Base-by-base conservation (phyloP, 768 basidiomycete genomes). In the Hypsizygus marmoreus region DNA sequence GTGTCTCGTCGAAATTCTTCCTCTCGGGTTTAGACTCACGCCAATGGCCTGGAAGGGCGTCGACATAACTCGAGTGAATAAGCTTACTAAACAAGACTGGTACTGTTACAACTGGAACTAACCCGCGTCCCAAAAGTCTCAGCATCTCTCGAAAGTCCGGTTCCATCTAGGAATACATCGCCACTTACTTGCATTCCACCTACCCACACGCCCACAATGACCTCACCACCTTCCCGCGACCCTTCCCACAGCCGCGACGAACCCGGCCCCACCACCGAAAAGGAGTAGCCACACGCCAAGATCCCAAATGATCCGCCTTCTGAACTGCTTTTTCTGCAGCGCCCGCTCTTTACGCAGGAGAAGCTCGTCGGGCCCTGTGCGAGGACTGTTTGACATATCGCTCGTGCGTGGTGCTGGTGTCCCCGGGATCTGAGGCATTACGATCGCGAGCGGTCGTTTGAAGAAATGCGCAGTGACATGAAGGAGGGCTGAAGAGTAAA, bases 381-480 rank as follows among this genome's bases (percentile, higher is more conserved):
- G 31, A 14, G 49, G 22, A 16, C 34, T 25, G 29, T 50, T n/a
- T n/a, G n/a, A n/a, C 51, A 12, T 16, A 46, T 12, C 38, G 6
- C 4, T 42, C 16, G 40, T 25, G 19, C 26, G 25, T 3, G 37
- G 28, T 11, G 37, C 36, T 2, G 70, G 70, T 30, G 62, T 72
- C 12, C 72, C 68, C 28, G 59, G 60, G 37, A 56, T 36, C 26
- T 61, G 58, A 14, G 83, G 86, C 28, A 93, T 77, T 44, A 95
- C 76, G 58, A 97, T 97, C 0, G 89, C 74, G 3, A 94, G 73
- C 2, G 94, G 94, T 2, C 83, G 81, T 47, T 83, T 82, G 69
- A 97, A 85, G 60, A 91, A 84, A 69, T 95, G 93, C 4, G 84
- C 81, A 20, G 77, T 76, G 53, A 95, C 81, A 67, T 95, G 92